Evolutionary conservation across 176 grass and related monocot species (phyloP).

Genomic region (Zoysia japonica): DNA sequence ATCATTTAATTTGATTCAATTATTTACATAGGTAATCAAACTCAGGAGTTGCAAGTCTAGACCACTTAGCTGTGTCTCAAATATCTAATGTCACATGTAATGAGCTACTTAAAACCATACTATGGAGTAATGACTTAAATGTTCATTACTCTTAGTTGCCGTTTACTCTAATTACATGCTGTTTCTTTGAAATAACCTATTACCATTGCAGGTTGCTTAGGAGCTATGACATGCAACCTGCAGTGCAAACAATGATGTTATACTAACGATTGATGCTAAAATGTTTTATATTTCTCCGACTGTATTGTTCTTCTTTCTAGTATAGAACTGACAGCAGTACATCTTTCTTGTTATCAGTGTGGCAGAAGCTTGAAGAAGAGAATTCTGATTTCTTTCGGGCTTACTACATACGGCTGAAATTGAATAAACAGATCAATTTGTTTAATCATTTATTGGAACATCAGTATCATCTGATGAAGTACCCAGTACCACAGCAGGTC

Average conservation of each 20-base stretch:
- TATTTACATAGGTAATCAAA: neutral
- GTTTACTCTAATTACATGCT: constrained; percentile 3
- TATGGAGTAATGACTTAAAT: neutral
- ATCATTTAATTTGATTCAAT: neutral
- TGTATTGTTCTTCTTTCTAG: neutral
- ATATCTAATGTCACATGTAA: neutral
- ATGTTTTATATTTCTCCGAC: neutral
- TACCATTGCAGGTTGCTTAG: neutral
- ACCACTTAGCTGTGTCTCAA: neutral
- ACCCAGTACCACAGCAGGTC: constrained; percentile 59
- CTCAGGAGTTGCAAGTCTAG: neutral
- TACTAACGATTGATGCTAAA: neutral
- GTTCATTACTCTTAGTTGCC: neutral
- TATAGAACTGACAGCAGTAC: constrained; percentile 3
- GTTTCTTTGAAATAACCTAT: neutral
- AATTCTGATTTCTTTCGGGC: constrained; percentile 78
- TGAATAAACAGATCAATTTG: constrained; percentile 78
- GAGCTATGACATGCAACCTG: neutral
- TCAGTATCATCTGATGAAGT: constrained; percentile 80
- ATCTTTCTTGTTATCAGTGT: constrained; percentile 50
- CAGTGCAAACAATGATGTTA: neutral
- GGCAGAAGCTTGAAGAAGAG: constrained; percentile 94
- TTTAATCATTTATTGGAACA: constrained; percentile 82
- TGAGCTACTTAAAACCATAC: neutral
- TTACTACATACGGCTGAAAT: constrained; percentile 79